A percentile compares a stretch with the other conserved stretches of the same genome.
Conservation (phyloP, 2,329 filamentous ascomycete species). For the Colletotrichum gigasporum region DNA sequence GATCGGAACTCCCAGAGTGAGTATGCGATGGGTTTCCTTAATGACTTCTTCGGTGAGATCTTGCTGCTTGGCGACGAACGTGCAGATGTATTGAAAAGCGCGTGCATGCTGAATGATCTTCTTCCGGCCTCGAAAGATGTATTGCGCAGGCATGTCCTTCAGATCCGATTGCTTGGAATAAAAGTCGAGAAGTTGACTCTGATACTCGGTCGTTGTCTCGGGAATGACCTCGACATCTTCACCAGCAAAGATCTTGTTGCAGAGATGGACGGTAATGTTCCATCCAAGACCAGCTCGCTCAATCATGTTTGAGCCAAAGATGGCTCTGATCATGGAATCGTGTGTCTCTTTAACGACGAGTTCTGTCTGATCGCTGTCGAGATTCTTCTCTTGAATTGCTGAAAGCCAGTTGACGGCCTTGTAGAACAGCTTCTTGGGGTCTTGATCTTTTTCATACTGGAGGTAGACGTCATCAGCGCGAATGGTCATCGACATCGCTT, state of each 20-base stretch:
- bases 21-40: not conserved
- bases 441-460: not conserved
- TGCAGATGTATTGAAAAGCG: not conserved
- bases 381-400: not conserved
- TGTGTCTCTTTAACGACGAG: not conserved
- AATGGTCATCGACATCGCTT: not conserved
- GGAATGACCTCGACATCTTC: not conserved
- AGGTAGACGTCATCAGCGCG: not conserved
- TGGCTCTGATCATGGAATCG: not conserved
- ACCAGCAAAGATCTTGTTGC: not conserved
- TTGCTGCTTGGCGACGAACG: not conserved
- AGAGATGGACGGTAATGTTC: not conserved
- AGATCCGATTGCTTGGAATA: not conserved
- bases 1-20: not conserved
- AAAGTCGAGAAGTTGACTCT: not conserved
- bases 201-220: not conserved
- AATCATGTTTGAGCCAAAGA: not conserved
- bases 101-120: not conserved
- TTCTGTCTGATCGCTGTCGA: not conserved
- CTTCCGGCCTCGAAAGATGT: not conserved
- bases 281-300: not conserved
- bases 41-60: not conserved
- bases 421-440: not conserved
- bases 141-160: not conserved
- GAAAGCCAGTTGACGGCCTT: not conserved